A percentile compares a stretch with the other conserved stretches of the same genome.
Evolutionary conservation across 1,284 basidiomycete genomes (phyloP).

Genomic region (Mycosarcoma maydis): DNA sequence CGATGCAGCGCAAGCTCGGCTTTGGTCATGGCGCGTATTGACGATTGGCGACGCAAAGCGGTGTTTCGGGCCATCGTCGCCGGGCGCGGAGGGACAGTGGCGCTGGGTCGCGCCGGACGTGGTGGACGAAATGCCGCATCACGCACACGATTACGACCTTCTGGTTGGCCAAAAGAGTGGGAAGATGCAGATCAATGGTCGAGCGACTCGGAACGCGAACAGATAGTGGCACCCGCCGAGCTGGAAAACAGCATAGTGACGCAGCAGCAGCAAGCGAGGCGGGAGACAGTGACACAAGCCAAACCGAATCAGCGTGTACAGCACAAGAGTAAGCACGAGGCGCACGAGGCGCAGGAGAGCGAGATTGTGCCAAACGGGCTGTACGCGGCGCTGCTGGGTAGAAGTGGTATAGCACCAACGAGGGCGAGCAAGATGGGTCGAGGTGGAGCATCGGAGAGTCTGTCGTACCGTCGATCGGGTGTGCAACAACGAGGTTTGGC

Average conservation of each 20-base stretch:
- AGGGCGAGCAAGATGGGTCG: no score
- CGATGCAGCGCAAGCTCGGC: constrained; percentile 1
- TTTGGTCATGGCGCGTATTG: constrained; percentile 5
- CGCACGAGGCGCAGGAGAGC: constrained; percentile 7
- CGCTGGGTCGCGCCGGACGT: constrained; percentile 32
- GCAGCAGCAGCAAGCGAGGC: constrained; percentile 10
- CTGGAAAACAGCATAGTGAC: constrained; percentile 1
- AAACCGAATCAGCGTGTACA: constrained; percentile 5
- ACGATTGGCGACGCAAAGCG: constrained; percentile 46
- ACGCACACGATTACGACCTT: constrained; percentile 39
- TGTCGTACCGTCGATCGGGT: not conserved
- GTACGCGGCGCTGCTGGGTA: constrained; percentile 23
- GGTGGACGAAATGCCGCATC: constrained; percentile 40
- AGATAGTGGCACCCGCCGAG: constrained; percentile 14
- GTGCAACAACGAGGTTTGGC: constrained; percentile 1
- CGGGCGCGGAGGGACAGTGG: constrained; percentile 52
- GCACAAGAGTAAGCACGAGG: not conserved
- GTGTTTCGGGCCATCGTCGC: constrained; percentile 46
- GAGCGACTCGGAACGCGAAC: constrained; percentile 47
- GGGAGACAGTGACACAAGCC: constrained; percentile 24
- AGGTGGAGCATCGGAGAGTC: no score
- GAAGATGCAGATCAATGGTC: constrained; percentile 59
- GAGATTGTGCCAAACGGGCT: constrained; percentile 13
- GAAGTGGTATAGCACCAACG: no score
- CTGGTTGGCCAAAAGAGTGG: constrained; percentile 42